These are phyloP conservation scores for Gynochthodes officinalis DNA, from an alignment of 257 asterid species.

Conservation along the genomic window DNA sequence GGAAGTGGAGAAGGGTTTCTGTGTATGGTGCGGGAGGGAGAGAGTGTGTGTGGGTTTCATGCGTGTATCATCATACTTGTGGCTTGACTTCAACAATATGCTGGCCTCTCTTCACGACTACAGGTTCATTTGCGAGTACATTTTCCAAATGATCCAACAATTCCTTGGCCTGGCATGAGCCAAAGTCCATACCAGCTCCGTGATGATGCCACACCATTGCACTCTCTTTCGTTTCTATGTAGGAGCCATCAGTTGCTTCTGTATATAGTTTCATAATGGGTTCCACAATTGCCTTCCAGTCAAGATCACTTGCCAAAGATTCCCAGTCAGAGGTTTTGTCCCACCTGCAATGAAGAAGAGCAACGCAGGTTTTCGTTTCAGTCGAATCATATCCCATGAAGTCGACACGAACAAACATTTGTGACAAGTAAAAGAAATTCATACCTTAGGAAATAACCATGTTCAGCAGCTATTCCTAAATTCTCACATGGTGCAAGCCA, in stretches of 20 bases:
- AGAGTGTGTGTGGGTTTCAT: not conserved
- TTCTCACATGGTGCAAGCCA: constrained; percentile 81
- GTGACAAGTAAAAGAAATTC: not conserved
- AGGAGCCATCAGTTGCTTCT: constrained; percentile 87
- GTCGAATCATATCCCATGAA: not conserved
- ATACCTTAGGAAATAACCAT: constrained; percentile 80
- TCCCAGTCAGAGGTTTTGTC: constrained; percentile 60
- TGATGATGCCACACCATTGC: constrained; percentile 94
- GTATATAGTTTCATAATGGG: constrained; percentile 81
- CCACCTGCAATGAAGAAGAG: constrained; percentile 44
- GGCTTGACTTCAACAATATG: constrained; percentile 95
- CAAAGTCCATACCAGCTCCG: constrained; percentile 82
- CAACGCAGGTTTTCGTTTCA: constrained; percentile 7
- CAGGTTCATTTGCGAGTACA: constrained; percentile 90
- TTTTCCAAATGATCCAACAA: constrained; percentile 73
- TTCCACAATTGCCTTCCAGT: constrained; percentile 79
- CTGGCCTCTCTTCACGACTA: constrained; percentile 84
- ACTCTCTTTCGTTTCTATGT: constrained; percentile 80
- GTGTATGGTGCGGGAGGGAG: too few relatives aligned
- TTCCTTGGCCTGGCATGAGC: constrained; percentile 88
- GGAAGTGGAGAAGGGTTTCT: too few relatives aligned
- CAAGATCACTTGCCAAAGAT: constrained; percentile 62
- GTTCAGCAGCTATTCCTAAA: constrained; percentile 87
- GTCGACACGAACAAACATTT: not conserved
- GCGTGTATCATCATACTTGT: constrained; percentile 47